phyloP scores from a whole-genome alignment of 805 yeast species.

The Kregervanrija fluxuum region DNA sequence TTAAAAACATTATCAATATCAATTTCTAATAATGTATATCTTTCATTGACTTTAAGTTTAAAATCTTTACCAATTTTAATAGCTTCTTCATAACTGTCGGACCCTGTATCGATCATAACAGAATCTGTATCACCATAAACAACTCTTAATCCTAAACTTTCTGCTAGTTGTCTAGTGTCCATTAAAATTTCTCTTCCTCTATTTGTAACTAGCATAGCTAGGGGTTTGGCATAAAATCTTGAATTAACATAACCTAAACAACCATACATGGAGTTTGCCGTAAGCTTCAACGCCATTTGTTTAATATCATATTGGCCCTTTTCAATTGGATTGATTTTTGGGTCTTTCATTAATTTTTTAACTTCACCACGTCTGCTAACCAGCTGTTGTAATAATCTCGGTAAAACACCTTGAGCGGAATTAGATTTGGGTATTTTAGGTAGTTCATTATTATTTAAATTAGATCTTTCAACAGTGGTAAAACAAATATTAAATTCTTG shows the following conservation, averaged over 20 bases:
- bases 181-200: conserved; percentile 93
- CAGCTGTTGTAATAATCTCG: conserved; percentile 71
- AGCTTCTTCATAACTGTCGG: conserved; percentile 62
- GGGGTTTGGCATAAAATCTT: conserved; percentile 90
- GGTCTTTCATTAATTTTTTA: conserved; percentile 73
- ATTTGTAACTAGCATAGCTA: conserved; percentile 91
- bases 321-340: conserved; percentile 55
- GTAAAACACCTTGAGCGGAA: conserved; percentile 72
- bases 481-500: conserved; percentile 97
- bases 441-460: conserved; percentile 46
- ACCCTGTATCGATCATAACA: conserved; percentile 94
- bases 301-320: conserved; percentile 86
- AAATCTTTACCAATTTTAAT: conserved; percentile 77
- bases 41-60: conserved; percentile 78
- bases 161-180: conserved; percentile 91
- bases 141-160: conserved; percentile 71
- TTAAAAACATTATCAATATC: conserved; percentile 93
- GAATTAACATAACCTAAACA: conserved; percentile 91
- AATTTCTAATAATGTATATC: conserved; percentile 81
- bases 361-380: conserved; percentile 92
- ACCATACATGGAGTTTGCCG: conserved; percentile 99
- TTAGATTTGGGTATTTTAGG: conserved; percentile 63
- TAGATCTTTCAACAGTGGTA: conserved; percentile 78
- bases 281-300: conserved; percentile 90
- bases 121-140: conserved; percentile 99